These are phyloP conservation scores for Yamadazyma mexicana DNA, from an alignment of 1,139 yeast species.

Conservation along the genomic window DNA sequence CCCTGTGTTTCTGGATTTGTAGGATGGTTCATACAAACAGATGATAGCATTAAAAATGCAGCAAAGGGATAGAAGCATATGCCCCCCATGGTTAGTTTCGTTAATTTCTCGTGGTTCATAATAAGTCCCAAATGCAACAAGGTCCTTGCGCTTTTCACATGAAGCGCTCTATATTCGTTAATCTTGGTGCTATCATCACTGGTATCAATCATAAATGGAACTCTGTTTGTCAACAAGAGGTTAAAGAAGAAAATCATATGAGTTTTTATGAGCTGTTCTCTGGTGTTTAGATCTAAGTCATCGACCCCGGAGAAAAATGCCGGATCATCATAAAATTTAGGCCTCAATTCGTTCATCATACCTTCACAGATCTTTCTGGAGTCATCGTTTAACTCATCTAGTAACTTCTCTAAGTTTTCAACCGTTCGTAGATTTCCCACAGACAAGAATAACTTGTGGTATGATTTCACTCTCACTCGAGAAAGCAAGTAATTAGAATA, in stretches of 20 bases:
- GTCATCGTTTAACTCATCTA: constrained; percentile 24
- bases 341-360: constrained; percentile 19
- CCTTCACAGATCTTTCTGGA: constrained; percentile 18
- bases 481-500: constrained; percentile 21
- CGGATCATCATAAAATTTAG: constrained; percentile 30
- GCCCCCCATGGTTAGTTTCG: constrained; percentile 28
- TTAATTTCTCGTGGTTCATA: constrained; percentile 3
- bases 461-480: constrained; percentile 29
- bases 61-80: constrained; percentile 33
- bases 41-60: constrained; percentile 35
- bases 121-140: constrained; percentile 28
- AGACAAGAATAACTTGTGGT: constrained; percentile 28
- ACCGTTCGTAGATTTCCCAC: constrained; percentile 21
- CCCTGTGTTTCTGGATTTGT: constrained; percentile 24
- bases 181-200: constrained; percentile 20
- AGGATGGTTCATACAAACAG: constrained; percentile 36
- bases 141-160: constrained; percentile 41
- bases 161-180: constrained; percentile 25
- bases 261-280: constrained; percentile 17
- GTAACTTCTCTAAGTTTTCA: constrained; percentile 17
- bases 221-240: constrained; percentile 36
- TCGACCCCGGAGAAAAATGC: constrained; percentile 16
- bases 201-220: constrained; percentile 27
- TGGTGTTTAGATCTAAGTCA: no score
- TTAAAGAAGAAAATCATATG: constrained; percentile 35